phyloP scores from a whole-genome alignment of 441 rosid genomes.

The Kokia cookei region DNA sequence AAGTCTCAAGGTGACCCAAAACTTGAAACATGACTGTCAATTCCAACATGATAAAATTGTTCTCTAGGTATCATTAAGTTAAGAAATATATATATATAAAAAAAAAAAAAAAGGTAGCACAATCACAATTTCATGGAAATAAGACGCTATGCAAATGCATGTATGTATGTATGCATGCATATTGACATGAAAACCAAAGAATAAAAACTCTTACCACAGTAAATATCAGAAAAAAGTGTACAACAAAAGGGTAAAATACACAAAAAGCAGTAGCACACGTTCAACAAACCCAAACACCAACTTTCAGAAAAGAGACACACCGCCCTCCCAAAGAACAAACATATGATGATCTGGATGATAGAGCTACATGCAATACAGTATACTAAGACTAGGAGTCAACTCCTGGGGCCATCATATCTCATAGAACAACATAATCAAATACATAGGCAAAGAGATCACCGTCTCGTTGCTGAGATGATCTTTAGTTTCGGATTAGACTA shows the following conservation, averaged over 20 bases:
- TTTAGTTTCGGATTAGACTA: constrained; percentile 36
- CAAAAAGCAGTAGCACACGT: constrained; percentile 7
- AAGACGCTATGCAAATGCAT: not conserved
- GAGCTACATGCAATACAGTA: constrained; percentile 1
- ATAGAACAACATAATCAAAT: constrained; percentile 4
- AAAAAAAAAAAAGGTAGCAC: not conserved
- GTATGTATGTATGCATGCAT: no score
- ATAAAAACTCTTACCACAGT: not conserved
- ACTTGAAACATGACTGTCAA: no score
- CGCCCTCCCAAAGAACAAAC: constrained; percentile 5
- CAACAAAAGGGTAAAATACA: not conserved
- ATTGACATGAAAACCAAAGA: constrained; percentile 4
- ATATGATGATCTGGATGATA: not conserved
- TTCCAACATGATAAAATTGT: no score
- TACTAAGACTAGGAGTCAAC: constrained; percentile 15
- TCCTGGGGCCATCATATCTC: constrained; percentile 6
- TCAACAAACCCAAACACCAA: constrained; percentile 14
- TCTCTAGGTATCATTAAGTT: no score
- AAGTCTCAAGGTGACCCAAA: no score
- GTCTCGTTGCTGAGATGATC: constrained; percentile 9
- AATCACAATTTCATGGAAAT: not conserved
- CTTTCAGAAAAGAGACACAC: constrained; percentile 3
- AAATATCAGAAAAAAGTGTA: not conserved
- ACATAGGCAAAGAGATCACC: constrained; percentile 5
- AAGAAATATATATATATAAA: no score